phyloP scores from a whole-genome alignment of 768 basidiomycete species.

The Trametes gibbosa region DNA sequence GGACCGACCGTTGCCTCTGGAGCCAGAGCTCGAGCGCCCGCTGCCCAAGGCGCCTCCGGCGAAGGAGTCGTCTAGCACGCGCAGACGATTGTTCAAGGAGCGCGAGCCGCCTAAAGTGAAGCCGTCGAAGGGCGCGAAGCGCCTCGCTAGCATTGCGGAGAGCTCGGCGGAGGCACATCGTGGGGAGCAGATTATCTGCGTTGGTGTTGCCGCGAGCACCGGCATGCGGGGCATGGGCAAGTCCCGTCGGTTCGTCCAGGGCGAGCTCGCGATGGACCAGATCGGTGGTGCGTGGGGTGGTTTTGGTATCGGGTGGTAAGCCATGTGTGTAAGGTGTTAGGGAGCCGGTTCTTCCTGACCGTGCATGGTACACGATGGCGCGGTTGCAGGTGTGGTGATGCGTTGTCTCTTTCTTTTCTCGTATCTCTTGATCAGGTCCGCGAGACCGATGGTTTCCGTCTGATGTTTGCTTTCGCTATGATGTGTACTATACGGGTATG shows the following conservation, averaged over 20 bases:
- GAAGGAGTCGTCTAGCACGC: not conserved
- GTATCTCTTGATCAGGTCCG: not conserved
- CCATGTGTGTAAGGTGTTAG: not conserved
- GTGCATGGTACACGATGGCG: not conserved
- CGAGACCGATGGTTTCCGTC: too few species aligned
- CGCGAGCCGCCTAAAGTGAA: not conserved
- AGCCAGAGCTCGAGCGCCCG: not conserved
- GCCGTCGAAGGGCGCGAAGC: conserved; percentile 7
- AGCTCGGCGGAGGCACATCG: conserved; percentile 1
- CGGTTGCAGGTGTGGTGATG: not conserved
- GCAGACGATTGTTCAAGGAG: conserved; percentile 7
- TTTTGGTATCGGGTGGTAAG: not conserved
- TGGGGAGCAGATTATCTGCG: not conserved
- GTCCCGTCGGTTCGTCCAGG: conserved; percentile 19
- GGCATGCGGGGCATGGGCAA: conserved; percentile 14
- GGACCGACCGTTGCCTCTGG: not conserved
- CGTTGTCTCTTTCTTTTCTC: not conserved
- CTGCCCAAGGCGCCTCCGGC: not conserved
- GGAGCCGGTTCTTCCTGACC: conserved; percentile 10
- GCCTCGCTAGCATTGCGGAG: conserved; percentile 13
- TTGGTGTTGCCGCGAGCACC: conserved; percentile 19
- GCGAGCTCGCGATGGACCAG: conserved; percentile 17
- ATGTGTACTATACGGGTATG: too few species aligned
- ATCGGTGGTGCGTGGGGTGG: conserved; percentile 9
- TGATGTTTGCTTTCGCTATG: not conserved